Base-by-base conservation (phyloP, 345 rosid genomes). In the Pistacia vera region DNA sequence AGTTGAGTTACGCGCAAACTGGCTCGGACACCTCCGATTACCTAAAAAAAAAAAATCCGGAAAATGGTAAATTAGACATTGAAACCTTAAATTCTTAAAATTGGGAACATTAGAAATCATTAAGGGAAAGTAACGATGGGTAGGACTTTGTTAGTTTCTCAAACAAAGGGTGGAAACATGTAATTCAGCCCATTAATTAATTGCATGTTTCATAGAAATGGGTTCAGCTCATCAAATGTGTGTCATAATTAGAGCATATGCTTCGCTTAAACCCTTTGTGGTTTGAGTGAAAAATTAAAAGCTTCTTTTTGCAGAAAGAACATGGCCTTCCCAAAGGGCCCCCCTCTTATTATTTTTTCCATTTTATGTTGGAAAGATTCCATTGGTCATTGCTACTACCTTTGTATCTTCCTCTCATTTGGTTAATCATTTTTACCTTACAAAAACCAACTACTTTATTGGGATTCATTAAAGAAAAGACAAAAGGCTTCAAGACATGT, bases 171-270 rank as follows among this genome's bases (percentile, higher is more conserved):
- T 6, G 7, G 41, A 6, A 38, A 38, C 4, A 4, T 25, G 1
- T 38, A 38, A 30, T 10, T 41, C 6, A 11, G 18, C 8, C 6
- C n/a, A 18, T 7, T 20, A 8, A 6, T 20, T 38, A 38, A 8
- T 30, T 30, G 38, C 41, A 62, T 30, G 2, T 4, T 13, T 25
- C 17, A 20, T 54, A 13, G 36, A 4, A 20, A 11, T 67, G 57
- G 55, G n/a, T 35, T 18, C 4, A 11, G 10, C 30, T 11, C 70
- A 63, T 8, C 4, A 5, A 2, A 1, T 44, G 35, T 72, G 36
- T 25, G 57, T 60, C 46, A 44, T 59, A 16, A 44, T 72, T 59
- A 72, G 38, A 72, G n/a, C 75, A 22, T 4, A 72, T 72, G 57
- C 58, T 13, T 49, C 7, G 4, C 49, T 38, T 35, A 2, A 63